Evolutionary conservation across 2,329 filamentous ascomycete species (phyloP), one percentile per base, ranked within the genome.

Genomic region (Claviceps spartinae): DNA sequence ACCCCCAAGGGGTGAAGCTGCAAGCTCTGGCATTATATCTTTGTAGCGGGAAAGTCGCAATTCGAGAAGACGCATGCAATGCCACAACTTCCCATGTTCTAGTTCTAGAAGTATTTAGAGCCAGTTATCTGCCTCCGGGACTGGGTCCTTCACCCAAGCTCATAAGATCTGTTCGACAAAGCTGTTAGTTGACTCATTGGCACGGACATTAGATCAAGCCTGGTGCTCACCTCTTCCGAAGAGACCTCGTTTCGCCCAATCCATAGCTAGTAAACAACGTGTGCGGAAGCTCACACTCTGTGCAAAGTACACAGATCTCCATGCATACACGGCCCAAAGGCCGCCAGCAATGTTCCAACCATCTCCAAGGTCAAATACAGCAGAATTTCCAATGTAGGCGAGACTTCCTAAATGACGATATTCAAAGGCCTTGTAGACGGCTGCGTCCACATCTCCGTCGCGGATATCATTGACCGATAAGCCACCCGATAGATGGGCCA

Each of bases 261-360:
- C 93, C 93, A 98, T 96, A 18, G 89, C 89, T 68, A 98, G 75
- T 62, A 98, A 69, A 57, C 88, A 79, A 56, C 91, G 80, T 26
- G 93, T 98, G 59, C 93, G 76, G 54, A 97, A 77, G 68, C 90
- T 96, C 47, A 98, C 93, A 63, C 88, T 95, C 74, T 98, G 88
- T 13, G 93, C 89, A 72, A 98, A 98, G 70, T 98, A 98, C 14
- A 96, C 85, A 57, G 88, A 90, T 56, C 93, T 76, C 93, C 93
- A 98, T 37, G 95, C 80, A 67, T 98, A 98, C 48, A 97, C 91
- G 0, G 90, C 93, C 76, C 94, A 78, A 46, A 98, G 69, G 0
- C 93, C 93, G 49, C 93, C 93, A 1, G 81, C 81, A 53, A 93
- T 70, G 60, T 77, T 90, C 73, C 85, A 78, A 0, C 88, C 90